Evolutionary conservation across 768 basidiomycete species (phyloP), one percentile per base, ranked within the genome.

Genomic region (Phaeotremella fagi): DNA sequence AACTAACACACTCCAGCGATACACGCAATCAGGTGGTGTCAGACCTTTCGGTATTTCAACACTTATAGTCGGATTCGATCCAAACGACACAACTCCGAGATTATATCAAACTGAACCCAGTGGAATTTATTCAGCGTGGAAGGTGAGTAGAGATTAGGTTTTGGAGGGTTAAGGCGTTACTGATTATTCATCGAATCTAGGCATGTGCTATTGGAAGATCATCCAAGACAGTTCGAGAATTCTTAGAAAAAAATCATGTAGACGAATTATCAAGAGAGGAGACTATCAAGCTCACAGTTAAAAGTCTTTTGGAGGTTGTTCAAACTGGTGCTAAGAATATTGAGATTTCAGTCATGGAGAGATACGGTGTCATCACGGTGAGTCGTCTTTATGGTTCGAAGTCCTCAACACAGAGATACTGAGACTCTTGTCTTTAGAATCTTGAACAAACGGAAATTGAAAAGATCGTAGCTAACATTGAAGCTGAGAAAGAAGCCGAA

Each of bases 251-350:
- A 80, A 94, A 95, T 65, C 89, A 94, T 76, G 89, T 85, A 64
- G 90, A 95, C 58, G 89, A 88, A 60, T 79, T 95, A 78, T 79
- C 82, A 5, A 80, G 88, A 55, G 90, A 90, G 45, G 90, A 95
- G 55, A 85, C 86, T 47, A 87, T 99, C 75, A 95, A 95, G 75
- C 78, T 99, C 44, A 90, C 95, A 0, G 83, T 99, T 58, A 98
- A 97, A 79, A 87, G 86, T 71, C 78, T 99, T 65, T 79, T 99
- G 22, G 95, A 99, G 75, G 92, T 99, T 31, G 95, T 99, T 6
- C 95, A 98, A 77, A 97, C 95, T 1, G 95, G 95, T n/a, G 95
- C 95, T 3, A 98, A 98, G 80, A 99, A 99, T 75, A 98, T 99
- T 59, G 95, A 99, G 75, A 90, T 99, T 64, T 91, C 87, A 57